phyloP scores from a whole-genome alignment of 345 rosid species.

The Salix caprea region DNA sequence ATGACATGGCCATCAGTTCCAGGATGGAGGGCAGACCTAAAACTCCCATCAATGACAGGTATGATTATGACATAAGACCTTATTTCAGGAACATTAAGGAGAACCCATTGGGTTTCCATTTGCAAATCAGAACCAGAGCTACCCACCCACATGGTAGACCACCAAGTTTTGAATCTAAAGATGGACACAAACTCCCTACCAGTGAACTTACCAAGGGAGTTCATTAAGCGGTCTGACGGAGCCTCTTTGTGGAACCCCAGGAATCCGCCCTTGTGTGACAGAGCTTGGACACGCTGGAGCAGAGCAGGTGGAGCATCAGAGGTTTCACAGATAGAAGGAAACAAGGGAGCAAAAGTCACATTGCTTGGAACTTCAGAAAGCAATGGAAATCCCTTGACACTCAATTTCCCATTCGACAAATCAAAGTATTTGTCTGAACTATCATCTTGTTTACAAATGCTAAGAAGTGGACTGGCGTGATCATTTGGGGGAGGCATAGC shows the following conservation, averaged over 20 bases:
- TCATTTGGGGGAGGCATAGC: constrained; percentile 64
- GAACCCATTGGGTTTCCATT: constrained; percentile 75
- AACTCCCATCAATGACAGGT: constrained; percentile 64
- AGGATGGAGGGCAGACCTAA: constrained; percentile 63
- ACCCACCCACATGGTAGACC: constrained; percentile 86
- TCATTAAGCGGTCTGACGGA: constrained; percentile 38
- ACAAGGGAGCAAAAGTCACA: constrained; percentile 47
- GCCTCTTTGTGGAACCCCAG: constrained; percentile 50
- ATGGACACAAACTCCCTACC: constrained; percentile 54
- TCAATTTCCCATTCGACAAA: constrained; percentile 42
- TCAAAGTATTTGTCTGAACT: constrained; percentile 26
- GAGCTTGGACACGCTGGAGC: constrained; percentile 43
- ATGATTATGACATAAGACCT: constrained; percentile 51
- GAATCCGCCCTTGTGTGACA: constrained; percentile 58
- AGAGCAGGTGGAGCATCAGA: constrained; percentile 55
- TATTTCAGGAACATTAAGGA: constrained; percentile 60
- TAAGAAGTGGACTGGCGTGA: constrained; percentile 17
- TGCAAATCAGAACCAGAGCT: constrained; percentile 73
- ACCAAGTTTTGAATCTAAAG: constrained; percentile 87
- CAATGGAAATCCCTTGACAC: constrained; percentile 44
- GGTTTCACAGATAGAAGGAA: constrained; percentile 29
- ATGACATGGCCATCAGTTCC: constrained; percentile 52
- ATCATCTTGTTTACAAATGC: constrained; percentile 16
- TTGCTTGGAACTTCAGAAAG: constrained; percentile 67
- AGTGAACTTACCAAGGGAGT: constrained; percentile 62